Conservation (phyloP, 2,329 filamentous ascomycete genomes). For the Cylindrodendrum hubeiense region DNA sequence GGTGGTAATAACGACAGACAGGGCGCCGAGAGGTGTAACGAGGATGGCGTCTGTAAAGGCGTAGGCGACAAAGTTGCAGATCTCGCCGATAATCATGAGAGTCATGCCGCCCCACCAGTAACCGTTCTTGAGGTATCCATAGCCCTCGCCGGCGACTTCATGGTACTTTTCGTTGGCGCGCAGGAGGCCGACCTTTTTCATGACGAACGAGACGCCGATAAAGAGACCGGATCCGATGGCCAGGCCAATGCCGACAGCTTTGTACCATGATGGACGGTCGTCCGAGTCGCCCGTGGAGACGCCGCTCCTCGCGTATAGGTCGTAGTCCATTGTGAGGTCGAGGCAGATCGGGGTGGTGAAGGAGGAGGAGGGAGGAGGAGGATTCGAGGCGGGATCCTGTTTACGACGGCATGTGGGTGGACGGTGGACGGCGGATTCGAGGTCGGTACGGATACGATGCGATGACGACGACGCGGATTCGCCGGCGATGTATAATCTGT, state of each 20-base stretch:
- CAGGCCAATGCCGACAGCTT: conserved; percentile 86
- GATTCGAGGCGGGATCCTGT: conserved; percentile 27
- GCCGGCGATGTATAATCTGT: not conserved
- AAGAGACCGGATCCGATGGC: conserved; percentile 91
- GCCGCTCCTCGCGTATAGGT: conserved; percentile 40
- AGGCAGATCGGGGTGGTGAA: conserved; percentile 14
- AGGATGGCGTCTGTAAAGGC: conserved; percentile 97
- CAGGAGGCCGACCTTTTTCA: conserved; percentile 93
- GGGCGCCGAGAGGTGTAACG: conserved; percentile 90
- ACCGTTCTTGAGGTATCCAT: conserved; percentile 94
- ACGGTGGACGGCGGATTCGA: conserved; percentile 35
- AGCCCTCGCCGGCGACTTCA: conserved; percentile 94
- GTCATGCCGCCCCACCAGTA: conserved; percentile 98
- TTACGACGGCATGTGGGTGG: conserved; percentile 44
- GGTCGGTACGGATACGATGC: conserved; percentile 32
- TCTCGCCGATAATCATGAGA: conserved; percentile 95
- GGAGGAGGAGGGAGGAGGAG: conserved; percentile 9
- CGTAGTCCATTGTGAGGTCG: conserved; percentile 37
- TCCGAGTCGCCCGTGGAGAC: conserved; percentile 25
- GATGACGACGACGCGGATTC: conserved; percentile 33
- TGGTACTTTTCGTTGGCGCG: conserved; percentile 97
- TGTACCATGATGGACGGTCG: conserved; percentile 72
- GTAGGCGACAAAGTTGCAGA: conserved; percentile 98
- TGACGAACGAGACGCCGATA: conserved; percentile 93
- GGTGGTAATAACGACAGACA: conserved; percentile 93